These are phyloP conservation scores for Aspergillus eucalypticola DNA, from an alignment of 2,329 filamentous ascomycete species.

Conservation along the genomic window DNA sequence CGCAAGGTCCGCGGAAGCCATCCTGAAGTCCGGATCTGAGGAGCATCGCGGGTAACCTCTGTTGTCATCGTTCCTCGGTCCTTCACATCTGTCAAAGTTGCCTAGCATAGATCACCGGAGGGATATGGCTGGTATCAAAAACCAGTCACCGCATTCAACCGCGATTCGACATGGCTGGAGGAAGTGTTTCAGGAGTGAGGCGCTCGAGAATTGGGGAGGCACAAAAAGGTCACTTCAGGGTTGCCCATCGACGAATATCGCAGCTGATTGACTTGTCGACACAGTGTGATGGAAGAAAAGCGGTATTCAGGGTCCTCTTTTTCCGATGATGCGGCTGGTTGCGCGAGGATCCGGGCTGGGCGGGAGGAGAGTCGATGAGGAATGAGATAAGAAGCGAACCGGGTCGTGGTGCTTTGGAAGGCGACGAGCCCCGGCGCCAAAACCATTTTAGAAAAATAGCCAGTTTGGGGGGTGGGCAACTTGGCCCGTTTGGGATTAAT, in stretches of 20 bases:
- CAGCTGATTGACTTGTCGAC: neutral
- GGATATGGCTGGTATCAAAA: neutral
- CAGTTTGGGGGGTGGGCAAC: neutral
- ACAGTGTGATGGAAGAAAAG: neutral
- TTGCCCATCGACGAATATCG: neutral
- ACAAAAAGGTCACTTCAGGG: neutral
- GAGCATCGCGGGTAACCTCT: neutral
- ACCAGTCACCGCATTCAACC: neutral
- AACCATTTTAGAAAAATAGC: slow-evolving; percentile 1
- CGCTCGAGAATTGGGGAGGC: neutral
- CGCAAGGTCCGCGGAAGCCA: slow-evolving; percentile 11
- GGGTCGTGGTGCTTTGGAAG: neutral
- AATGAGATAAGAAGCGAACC: slow-evolving; percentile 3
- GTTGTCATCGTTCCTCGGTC: neutral
- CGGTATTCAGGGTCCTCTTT: neutral
- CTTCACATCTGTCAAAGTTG: neutral
- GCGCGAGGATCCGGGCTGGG: neutral
- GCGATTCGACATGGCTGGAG: slow-evolving; percentile 1
- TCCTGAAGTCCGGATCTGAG: slow-evolving; percentile 4
- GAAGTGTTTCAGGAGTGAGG: neutral
- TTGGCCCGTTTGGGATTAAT: slow-evolving; percentile 2
- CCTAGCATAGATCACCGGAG: neutral
- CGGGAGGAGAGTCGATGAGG: neutral
- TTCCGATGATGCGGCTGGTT: neutral
- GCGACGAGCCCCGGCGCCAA: slow-evolving; percentile 4